Evolutionary conservation across 495 filamentous ascomycete genomes (phyloP).

Genomic region (Penicillium psychrofluorescens): DNA sequence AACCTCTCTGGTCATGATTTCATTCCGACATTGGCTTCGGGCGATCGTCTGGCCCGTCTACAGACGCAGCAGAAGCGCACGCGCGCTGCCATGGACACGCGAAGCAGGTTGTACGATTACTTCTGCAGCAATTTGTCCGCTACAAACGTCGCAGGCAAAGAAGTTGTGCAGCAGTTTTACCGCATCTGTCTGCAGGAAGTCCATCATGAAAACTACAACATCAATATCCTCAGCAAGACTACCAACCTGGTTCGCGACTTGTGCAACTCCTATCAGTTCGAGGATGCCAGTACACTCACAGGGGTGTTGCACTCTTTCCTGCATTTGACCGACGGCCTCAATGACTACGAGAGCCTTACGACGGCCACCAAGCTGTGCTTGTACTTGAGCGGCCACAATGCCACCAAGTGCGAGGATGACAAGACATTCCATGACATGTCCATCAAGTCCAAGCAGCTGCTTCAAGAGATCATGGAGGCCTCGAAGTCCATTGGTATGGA

Average conservation of each 20-base stretch:
- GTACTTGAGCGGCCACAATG: conserved; percentile 43
- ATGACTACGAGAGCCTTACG: conserved; percentile 36
- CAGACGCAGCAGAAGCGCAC: conserved; percentile 40
- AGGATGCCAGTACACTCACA: conserved; percentile 46
- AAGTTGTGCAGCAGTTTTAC: conserved; percentile 36
- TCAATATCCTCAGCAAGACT: conserved; percentile 34
- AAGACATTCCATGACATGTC: conserved; percentile 41
- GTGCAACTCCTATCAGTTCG: conserved; percentile 35
- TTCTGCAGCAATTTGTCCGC: conserved; percentile 50
- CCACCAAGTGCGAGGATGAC: conserved; percentile 29
- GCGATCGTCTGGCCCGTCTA: conserved; percentile 45
- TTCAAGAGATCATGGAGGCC: conserved; percentile 42
- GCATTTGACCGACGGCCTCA: conserved; percentile 46
- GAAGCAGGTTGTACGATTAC: conserved; percentile 47
- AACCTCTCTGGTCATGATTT: conserved; percentile 35
- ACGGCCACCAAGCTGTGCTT: conserved; percentile 50
- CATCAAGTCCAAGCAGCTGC: conserved; percentile 45
- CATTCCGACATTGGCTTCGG: conserved; percentile 40
- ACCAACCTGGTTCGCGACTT: conserved; percentile 32
- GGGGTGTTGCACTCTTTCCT: conserved; percentile 49
- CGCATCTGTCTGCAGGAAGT: conserved; percentile 43
- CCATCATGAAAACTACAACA: conserved; percentile 31
- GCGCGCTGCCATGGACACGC: conserved; percentile 32
- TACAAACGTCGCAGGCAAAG: conserved; percentile 28
- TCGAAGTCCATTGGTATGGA: conserved; percentile 43